phyloP scores from a whole-genome alignment of 352 stramenopile genomes.

The Phytophthora pistaciae region DNA sequence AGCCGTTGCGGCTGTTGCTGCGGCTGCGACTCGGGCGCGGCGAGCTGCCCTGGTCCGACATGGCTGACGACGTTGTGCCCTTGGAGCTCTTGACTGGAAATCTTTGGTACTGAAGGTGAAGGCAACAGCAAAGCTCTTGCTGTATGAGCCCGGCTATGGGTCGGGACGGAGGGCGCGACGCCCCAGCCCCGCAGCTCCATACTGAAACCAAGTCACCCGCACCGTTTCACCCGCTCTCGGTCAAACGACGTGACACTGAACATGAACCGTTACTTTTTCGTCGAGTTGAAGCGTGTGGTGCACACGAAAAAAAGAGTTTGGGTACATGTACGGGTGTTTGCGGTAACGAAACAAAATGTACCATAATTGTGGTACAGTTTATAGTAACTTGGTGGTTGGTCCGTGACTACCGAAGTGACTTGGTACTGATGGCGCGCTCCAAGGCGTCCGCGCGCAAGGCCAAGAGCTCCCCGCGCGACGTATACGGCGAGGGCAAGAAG shows the following conservation, averaged over 20 bases:
- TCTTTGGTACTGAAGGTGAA: conserved; percentile 35
- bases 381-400: neutral
- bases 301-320: neutral
- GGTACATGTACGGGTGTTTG: neutral
- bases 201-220: conserved; percentile 22
- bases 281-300: conserved; percentile 19
- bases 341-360: neutral
- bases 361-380: neutral
- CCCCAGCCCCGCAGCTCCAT: neutral
- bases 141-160: conserved; percentile 18
- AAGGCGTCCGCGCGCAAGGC: conserved; percentile 46
- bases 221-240: conserved; percentile 2
- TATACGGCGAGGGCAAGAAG: conserved; percentile 42
- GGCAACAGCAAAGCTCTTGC: conserved; percentile 11
- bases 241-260: conserved; percentile 2
- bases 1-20: conserved; percentile 34
- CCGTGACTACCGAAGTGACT: neutral
- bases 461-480: conserved; percentile 42
- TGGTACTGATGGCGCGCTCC: conserved; percentile 54
- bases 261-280: conserved; percentile 28
- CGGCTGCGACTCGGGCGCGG: conserved; percentile 19
- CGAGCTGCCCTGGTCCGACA: conserved; percentile 51
- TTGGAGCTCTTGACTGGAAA: conserved; percentile 10
- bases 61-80: conserved; percentile 12
- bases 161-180: conserved; percentile 13